Base-by-base conservation (phyloP, 164 flowering plant genomes). In the Chloranthus sessilifolius region DNA sequence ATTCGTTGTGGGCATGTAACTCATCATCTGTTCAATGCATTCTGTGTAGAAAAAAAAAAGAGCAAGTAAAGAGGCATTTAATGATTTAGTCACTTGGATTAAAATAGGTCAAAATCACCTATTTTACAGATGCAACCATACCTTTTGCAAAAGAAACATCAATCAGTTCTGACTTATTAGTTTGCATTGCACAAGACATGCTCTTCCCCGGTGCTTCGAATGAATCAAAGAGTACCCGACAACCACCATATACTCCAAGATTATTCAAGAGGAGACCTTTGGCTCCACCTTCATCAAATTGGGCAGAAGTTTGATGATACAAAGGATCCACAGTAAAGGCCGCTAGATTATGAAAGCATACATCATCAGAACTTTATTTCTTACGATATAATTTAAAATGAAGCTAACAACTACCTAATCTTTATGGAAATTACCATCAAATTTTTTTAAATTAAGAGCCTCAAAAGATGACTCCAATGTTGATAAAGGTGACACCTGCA, bases 241-340 rank as follows among this genome's bases (percentile, higher is more conserved):
- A 88, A 16, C 72, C 81, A 49, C 80, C 92, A 74, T 82, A 86
- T n/a, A 94, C 82, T 59, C 99, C 97, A 55, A 94, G 95, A 69
- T 78, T 94, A 66, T 84, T 86, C 80, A 94, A 56, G 43, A 94
- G 66, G 27, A 94, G 83, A 62, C 99, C 99, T 69, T 77, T 94
- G 1, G 95, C 95, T 42, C 99, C 97, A 51, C 99, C 99, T 82
- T 94, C 99, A 72, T 94, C 99, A 73, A 88, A 84, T 52, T 88
- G 95, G 25, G 99, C 97, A 58, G 99, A 78, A 56, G 95, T 84
- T 61, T 94, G 97, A 65, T 86, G 95, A 69, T 88, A 94, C 14
- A 94, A 73, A 30, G 99, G 99, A 76, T 94, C 97, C 52, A 89
- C 95, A 2, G 80, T 75, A 71, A 89, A 94, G 45, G 99, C 96